Percentiles rank a stretch among this genome's conserved stretches.
Evolutionary conservation across 2,329 filamentous ascomycete species (phyloP).

Genomic region (Cordyceps fumosorosea): DNA sequence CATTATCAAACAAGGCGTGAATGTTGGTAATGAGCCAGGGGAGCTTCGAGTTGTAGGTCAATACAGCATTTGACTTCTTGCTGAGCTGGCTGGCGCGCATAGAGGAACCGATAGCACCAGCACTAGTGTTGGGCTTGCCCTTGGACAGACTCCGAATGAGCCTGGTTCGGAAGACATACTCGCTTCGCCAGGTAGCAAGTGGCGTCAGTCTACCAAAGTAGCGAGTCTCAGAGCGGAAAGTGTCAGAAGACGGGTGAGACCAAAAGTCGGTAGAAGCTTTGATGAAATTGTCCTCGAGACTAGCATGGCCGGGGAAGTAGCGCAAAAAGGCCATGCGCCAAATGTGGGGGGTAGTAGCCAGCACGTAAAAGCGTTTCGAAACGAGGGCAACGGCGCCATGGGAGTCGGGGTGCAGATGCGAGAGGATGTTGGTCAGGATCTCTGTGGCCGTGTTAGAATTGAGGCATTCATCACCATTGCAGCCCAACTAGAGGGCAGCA

Average conservation of each 20-base stretch:
- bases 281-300: constrained; percentile 23
- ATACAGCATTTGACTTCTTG: constrained; percentile 64
- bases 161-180: constrained; percentile 84
- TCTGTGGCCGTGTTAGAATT: constrained; percentile 46
- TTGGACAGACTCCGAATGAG: constrained; percentile 73
- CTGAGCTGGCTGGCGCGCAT: constrained; percentile 43
- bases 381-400: constrained; percentile 78
- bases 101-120: constrained; percentile 45
- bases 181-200: constrained; percentile 89
- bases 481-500: background rate
- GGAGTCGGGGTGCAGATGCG: constrained; percentile 80
- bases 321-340: constrained; percentile 91
- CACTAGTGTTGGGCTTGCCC: constrained; percentile 65
- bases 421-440: constrained; percentile 84
- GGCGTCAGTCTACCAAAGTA: constrained; percentile 77
- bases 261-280: constrained; percentile 32
- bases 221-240: constrained; percentile 64
- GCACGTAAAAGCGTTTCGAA: constrained; percentile 75
- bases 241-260: constrained; percentile 43
- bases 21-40: constrained; percentile 73
- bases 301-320: constrained; percentile 71
- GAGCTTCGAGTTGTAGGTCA: constrained; percentile 81
- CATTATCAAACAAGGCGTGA: constrained; percentile 66
- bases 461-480: too few relatives aligned
- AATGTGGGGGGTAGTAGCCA: constrained; percentile 86